Conservation (phyloP, 1,284 basidiomycete genomes). For the Baeospora myosura region DNA sequence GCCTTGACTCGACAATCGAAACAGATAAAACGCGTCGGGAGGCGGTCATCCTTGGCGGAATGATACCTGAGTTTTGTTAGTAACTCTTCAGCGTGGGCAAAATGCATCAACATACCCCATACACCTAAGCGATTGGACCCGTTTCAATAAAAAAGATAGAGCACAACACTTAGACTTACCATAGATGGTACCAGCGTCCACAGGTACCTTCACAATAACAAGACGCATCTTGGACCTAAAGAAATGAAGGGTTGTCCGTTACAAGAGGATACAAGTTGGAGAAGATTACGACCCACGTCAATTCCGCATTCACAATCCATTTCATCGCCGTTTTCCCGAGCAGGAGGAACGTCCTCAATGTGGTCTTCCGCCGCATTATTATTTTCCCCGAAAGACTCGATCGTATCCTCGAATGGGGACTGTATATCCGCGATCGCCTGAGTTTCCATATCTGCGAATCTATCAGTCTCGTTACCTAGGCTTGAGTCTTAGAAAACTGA, state of each 20-base stretch:
- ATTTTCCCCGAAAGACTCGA: conserved; percentile 28
- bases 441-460: conserved; percentile 37
- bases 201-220: conserved; percentile 65
- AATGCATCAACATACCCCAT: conserved; percentile 48
- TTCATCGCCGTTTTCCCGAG: conserved; percentile 4
- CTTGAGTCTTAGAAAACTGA: conserved; percentile 13
- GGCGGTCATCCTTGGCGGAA: conserved; percentile 42
- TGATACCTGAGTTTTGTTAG: conserved; percentile 45
- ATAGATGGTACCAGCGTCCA: conserved; percentile 64
- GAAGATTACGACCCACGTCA: conserved; percentile 30
- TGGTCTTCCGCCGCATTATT: background rate
- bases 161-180: conserved; percentile 46
- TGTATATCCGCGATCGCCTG: conserved; percentile 28
- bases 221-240: conserved; percentile 42
- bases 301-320: conserved; percentile 61
- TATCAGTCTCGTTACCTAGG: conserved; percentile 1
- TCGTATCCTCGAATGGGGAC: conserved; percentile 23
- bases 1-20: conserved; percentile 63
- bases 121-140: conserved; percentile 60
- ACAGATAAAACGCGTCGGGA: conserved; percentile 55
- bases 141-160: too few species aligned
- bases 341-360: background rate
- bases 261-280: background rate
- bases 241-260: conserved; percentile 1
- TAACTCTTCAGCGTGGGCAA: background rate